Evolutionary conservation across 163 green algal genomes (phyloP).

Genomic region (Coccomyxa subellipsoidea): DNA sequence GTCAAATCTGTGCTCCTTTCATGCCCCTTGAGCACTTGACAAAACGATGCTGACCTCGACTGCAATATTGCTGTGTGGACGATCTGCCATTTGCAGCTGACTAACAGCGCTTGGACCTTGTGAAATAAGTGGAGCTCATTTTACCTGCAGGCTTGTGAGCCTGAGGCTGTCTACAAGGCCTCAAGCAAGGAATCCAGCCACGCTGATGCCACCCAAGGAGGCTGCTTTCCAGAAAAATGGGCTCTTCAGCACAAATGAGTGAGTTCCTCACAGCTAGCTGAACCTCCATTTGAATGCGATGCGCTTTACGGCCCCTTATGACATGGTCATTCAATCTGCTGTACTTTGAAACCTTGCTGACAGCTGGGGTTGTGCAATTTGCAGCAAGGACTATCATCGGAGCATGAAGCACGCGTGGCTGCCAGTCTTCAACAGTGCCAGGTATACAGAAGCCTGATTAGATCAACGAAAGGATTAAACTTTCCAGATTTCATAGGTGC

Average conservation of each 20-base stretch:
- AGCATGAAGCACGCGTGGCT: conserved; percentile 1
- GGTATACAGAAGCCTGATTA: neutral
- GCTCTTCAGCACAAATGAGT: conserved; percentile 6
- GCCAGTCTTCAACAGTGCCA: neutral
- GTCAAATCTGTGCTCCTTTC: no score
- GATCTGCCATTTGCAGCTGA: no score
- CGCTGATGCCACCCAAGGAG: neutral
- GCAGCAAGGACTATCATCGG: neutral
- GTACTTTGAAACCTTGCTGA: no score
- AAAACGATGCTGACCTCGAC: no score
- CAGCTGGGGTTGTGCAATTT: no score
- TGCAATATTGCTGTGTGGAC: no score
- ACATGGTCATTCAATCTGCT: no score
- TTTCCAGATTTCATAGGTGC: neutral
- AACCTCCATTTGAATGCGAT: neutral
- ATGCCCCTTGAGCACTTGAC: no score
- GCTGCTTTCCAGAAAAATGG: neutral
- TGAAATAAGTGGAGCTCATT: neutral
- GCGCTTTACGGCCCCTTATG: neutral
- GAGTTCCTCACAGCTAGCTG: neutral
- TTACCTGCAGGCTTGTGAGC: neutral
- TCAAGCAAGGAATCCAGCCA: neutral
- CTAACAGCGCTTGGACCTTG: no score
- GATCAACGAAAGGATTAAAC: neutral
- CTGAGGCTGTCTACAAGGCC: neutral